Base-by-base conservation (phyloP, 2,329 filamentous ascomycete genomes). In the Dothiorella sarmentorum region DNA sequence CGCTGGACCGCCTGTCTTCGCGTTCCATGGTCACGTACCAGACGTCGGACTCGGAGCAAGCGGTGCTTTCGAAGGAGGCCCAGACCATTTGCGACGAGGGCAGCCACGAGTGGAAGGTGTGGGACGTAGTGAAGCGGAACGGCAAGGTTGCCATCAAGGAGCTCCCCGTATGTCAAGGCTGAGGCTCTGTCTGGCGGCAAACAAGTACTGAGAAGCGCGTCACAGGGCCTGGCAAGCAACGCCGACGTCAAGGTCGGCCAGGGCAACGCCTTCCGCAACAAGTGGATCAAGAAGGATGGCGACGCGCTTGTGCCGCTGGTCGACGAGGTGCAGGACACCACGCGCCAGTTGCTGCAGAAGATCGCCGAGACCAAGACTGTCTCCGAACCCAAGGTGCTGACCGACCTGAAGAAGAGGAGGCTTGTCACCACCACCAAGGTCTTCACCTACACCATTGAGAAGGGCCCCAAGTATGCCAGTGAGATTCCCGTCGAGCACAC, bases 401-500 rank as follows among this genome's bases (percentile, higher is more conserved):
- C 85, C 56, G 93, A 97, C 62, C 78, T 96, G 65, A 92, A 88
- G 78, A 97, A 97, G 82, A 86, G 93, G 70, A 97, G 97, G 78
- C 83, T 99, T 51, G 81, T 97, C 63, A 87, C 83, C 64, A 80
- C 90, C 69, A 85, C 90, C 66, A 97, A 97, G 79, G 84, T 90
- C 60, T 88, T 96, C 67, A 86, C 80, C 72, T 99, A 94, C 82
- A 88, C 84, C 65, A 85, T 96, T 61, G 79, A 79, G 61, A 97
- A 97, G 79, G 94, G 91, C 0, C 77, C 86, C 61, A 96, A 96
- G 74, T 99, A 91, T 71, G 90, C 91, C 42, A 84, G 89, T 49
- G 88, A 96, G 75, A 89, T 97, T 64, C 82, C 88, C 44, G 91
- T 95, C 75, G 92, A 97, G 78, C 91, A 95, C 76, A 97, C 94